A percentile compares a stretch with the other conserved stretches of the same genome.
Conservation (phyloP, 192 early-diverging fungal species). For the Diversispora epigaea region DNA sequence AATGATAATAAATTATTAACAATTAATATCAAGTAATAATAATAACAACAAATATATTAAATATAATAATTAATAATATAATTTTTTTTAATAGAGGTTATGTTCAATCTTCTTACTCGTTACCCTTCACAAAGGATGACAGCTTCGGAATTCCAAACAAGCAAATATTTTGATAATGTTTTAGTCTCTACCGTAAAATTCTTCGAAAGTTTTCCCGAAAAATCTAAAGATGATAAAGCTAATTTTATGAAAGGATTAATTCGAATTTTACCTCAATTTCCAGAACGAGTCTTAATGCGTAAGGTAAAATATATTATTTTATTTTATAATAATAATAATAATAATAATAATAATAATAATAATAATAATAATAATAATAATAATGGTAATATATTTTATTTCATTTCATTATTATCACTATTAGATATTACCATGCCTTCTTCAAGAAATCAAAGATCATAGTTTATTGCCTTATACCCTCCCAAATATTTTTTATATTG, state of each 20-base stretch:
- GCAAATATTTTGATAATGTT: conserved; percentile 77
- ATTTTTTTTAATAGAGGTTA: conserved; percentile 40
- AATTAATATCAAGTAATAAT: too few species aligned
- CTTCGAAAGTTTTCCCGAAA: conserved; percentile 77
- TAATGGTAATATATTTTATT: neutral
- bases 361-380: too few species aligned
- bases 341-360: neutral
- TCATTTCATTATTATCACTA: conserved; percentile 12
- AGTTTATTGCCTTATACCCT: conserved; percentile 68
- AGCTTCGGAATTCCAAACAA: conserved; percentile 61
- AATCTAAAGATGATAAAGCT: conserved; percentile 72
- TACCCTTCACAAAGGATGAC: conserved; percentile 59
- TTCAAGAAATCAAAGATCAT: conserved; percentile 75
- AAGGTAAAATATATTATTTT: too few species aligned
- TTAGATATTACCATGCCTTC: conserved; percentile 67
- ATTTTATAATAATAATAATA: too few species aligned
- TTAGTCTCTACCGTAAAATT: conserved; percentile 76
- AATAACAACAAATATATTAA: too few species aligned
- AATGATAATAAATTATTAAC: too few species aligned
- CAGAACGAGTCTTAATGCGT: conserved; percentile 63
- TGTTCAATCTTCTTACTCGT: conserved; percentile 54
- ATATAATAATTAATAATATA: neutral
- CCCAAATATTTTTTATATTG: conserved; percentile 74
- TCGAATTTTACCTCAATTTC: conserved; percentile 69
- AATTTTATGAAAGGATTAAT: conserved; percentile 78